Base-by-base conservation (phyloP, 2,329 filamentous ascomycete species). In the Penicillium sp. region DNA sequence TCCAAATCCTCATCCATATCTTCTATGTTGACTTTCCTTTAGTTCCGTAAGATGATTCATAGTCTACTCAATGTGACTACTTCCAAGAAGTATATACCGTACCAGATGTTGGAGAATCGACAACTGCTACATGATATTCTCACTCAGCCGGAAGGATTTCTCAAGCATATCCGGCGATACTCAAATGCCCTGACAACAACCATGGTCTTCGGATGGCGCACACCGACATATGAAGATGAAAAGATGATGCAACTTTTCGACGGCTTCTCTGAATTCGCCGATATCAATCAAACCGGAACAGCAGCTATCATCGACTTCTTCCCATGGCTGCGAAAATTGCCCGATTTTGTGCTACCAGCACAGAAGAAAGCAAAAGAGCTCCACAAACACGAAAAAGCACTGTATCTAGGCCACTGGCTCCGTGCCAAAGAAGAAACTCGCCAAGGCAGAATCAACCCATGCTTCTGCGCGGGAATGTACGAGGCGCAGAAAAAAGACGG, bases 81-180 rank as follows among this genome's bases (percentile, higher is more conserved):
- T 1, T 74, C 79, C 3, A 74, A 72, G 49, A 67, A 70, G 8
- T 86, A 85, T 53, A 73, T 83, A 2, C 75, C 79, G 2, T 84
- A 83, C 57, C 81, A 84, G 58, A 75, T 79, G 45, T 71, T 84
- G 3, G 82, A 85, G 63, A 81, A 79, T 65, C 81, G 79, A 60
- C 75, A 79, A 46, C 80, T 85, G 80, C 18, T 71, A 55, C 56
- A 70, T 42, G 77, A 79, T 6, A 66, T 85, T 16, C 59, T 83
- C 3, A 72, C 77, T 0, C 55, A 67, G 6, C 80, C 80, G 3
- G 36, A 57, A n/a, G 48, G 47, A 6, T 57, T 57, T 24, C 18
- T 55, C 7, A 55, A 55, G 5, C 55, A 57, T n/a, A 57, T 57
- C 32, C 55, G 55, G n/a, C 55, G 55, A 21, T 83, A 80, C 55